These are phyloP conservation scores for Xylariaceae sp. DNA, from an alignment of 2,329 filamentous ascomycete genomes.

Conservation along the genomic window DNA sequence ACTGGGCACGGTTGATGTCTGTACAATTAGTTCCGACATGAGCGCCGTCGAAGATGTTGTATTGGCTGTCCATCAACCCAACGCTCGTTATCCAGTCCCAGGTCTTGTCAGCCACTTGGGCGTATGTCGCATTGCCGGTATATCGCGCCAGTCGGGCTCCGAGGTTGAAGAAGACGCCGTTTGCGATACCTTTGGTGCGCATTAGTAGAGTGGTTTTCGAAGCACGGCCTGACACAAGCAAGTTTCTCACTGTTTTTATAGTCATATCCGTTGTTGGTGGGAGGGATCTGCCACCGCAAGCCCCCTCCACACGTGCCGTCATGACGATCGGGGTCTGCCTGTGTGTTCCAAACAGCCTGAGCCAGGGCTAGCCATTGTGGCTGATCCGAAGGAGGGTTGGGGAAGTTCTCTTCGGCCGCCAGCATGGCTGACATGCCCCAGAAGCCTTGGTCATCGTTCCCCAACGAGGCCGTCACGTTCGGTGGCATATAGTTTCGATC, in stretches of 20 bases:
- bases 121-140: constrained; percentile 59
- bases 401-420: constrained; percentile 58
- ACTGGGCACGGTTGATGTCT: constrained; percentile 45
- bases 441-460: constrained; percentile 56
- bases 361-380: constrained; percentile 60
- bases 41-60: constrained; percentile 46
- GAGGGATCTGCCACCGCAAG: constrained; percentile 62
- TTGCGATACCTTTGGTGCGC: constrained; percentile 36
- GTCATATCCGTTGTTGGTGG: constrained; percentile 49
- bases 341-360: constrained; percentile 60
- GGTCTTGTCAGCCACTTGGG: constrained; percentile 52
- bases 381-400: constrained; percentile 43
- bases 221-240: not conserved
- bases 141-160: constrained; percentile 57
- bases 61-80: constrained; percentile 42
- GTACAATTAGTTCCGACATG: constrained; percentile 42
- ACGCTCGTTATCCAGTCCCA: constrained; percentile 50
- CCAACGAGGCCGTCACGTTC: constrained; percentile 37
- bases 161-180: constrained; percentile 46
- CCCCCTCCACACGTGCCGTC: constrained; percentile 57
- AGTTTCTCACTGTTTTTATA: constrained; percentile 31
- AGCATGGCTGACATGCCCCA: constrained; percentile 61
- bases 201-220: constrained; percentile 18
- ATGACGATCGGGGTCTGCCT: constrained; percentile 50
- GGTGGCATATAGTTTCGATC: constrained; percentile 44